Evolutionary conservation across 306 rosid species (phyloP).

Genomic region (Sicyos baderoa): DNA sequence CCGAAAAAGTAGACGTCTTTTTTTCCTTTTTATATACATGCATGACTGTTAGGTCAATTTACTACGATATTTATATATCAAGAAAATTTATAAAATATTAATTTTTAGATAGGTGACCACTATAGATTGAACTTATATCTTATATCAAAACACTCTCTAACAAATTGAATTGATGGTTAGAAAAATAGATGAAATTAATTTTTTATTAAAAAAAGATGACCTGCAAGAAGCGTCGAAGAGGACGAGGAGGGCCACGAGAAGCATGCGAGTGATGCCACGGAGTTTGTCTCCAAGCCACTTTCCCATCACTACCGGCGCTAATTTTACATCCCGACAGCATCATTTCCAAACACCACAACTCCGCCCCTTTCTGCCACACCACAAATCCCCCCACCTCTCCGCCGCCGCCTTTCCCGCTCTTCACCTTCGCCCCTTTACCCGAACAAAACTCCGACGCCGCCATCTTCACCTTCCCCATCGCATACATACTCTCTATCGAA

Average conservation of each 20-base stretch:
- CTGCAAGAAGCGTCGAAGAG: conserved; percentile 79
- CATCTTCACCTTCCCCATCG: conserved; percentile 92
- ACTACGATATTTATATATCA: too few relatives aligned
- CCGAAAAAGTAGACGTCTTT: too few relatives aligned
- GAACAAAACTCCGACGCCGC: conserved; percentile 50
- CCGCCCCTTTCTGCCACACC: conserved; percentile 81
- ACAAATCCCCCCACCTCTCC: conserved; percentile 91
- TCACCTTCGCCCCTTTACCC: conserved; percentile 44
- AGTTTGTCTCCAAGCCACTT: conserved; percentile 91
- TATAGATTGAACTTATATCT: too few relatives aligned
- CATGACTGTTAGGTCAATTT: too few relatives aligned
- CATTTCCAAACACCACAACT: conserved; percentile 81
- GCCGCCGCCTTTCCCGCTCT: conserved; percentile 28
- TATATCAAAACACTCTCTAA: too few relatives aligned
- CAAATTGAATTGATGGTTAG: too few relatives aligned
- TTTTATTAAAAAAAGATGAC: too few relatives aligned
- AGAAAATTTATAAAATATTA: too few relatives aligned
- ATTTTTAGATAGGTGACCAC: too few relatives aligned
- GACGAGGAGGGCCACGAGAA: conserved; percentile 90
- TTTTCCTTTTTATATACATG: too few relatives aligned
- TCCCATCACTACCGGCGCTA: conserved; percentile 90
- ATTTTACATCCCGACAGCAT: conserved; percentile 73
- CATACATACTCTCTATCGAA: conserved; percentile 73
- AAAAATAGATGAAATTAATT: too few relatives aligned
- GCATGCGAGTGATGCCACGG: conserved; percentile 99